Evolutionary conservation across 148 eudicot genomes (phyloP), one percentile per base, ranked within the genome.

Genomic region (Persicaria tinctoria): DNA sequence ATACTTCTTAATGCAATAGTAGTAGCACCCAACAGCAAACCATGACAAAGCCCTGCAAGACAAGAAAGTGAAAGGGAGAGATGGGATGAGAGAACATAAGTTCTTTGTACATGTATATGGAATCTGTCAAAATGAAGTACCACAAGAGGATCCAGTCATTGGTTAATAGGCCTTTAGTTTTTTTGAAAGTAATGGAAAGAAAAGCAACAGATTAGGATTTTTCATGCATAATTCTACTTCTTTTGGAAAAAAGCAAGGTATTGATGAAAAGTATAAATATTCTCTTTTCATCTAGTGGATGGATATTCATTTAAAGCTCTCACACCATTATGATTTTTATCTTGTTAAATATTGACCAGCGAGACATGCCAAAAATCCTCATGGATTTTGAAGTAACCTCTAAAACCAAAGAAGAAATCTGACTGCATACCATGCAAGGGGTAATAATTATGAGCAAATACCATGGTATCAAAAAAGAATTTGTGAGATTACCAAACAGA

Each of bases 21-120:
- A 95, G 83, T 95, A 95, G 87, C 98, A 95, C 75, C 98, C 98
- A 54, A 95, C 96, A 78, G 98, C 98, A 86, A 95, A 95, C 98
- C 97, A 95, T 80, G 98, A 90, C 74, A 90, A 74, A 72, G 97
- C 96, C 89, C 98, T 95, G 82, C 38, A 79, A 75, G 48, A 83
- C 45, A 76, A 16, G 62, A 63, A 13, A 63, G 68, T 63, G 68
- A 63, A 12, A 63, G 46, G 68, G 46, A 55, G 6, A 16, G 46
- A 27, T 32, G 46, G 4, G 68, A 27, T 9, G 46, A 27, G 44
- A 63, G 41, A 17, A 6, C 66, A 23, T 59, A 59, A 20, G 38
- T 18, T 23, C 32, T 0, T 32, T 63, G 10, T 6, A 63, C 4
- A 23, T 23, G 1, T 59, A 23, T 18, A 59, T 18, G 8, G 41